phyloP scores from a whole-genome alignment of 2,329 filamentous ascomycete genomes.

The Fusarium liriodendri region DNA sequence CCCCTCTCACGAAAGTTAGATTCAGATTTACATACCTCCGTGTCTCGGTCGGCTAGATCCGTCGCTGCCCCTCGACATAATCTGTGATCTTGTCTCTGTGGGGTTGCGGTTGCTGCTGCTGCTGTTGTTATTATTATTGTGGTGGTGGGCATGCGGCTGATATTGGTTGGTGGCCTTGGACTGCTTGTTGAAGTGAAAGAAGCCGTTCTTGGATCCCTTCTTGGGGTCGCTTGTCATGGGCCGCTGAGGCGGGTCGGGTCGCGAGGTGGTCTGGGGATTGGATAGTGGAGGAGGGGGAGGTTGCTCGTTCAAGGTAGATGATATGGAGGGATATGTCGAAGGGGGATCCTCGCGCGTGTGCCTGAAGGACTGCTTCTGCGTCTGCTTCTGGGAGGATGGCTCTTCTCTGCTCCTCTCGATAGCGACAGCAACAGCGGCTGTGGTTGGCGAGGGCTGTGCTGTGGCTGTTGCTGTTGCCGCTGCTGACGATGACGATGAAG shows the following conservation, averaged over 20 bases:
- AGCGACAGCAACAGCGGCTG: constrained; percentile 30
- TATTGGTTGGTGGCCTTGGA: constrained; percentile 55
- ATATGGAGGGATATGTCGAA: constrained; percentile 42
- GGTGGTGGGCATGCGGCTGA: constrained; percentile 36
- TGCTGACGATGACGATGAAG: constrained; percentile 6
- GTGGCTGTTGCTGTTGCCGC: neutral
- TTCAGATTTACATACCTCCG: constrained; percentile 50
- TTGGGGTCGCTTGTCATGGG: constrained; percentile 50
- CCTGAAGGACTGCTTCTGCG: constrained; percentile 37
- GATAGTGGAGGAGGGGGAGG: constrained; percentile 31
- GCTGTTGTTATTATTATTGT: constrained; percentile 29
- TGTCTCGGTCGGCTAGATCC: constrained; percentile 45
- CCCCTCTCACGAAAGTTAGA: constrained; percentile 22
- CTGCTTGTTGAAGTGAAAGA: constrained; percentile 63
- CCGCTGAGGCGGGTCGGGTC: constrained; percentile 20
- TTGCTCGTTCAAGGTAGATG: constrained; percentile 41
- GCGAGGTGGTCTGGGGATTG: constrained; percentile 29
- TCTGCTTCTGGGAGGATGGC: constrained; percentile 37
- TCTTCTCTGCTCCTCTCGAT: constrained; percentile 33
- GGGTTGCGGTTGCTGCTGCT: constrained; percentile 39
- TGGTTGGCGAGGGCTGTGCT: constrained; percentile 23
- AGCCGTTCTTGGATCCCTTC: constrained; percentile 60
- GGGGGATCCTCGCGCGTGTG: constrained; percentile 40
- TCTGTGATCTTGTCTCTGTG: constrained; percentile 51
- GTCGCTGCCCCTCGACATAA: constrained; percentile 52